These are phyloP conservation scores for Blastobotrys apis DNA, from an alignment of 1,139 yeast species.

Conservation along the genomic window DNA sequence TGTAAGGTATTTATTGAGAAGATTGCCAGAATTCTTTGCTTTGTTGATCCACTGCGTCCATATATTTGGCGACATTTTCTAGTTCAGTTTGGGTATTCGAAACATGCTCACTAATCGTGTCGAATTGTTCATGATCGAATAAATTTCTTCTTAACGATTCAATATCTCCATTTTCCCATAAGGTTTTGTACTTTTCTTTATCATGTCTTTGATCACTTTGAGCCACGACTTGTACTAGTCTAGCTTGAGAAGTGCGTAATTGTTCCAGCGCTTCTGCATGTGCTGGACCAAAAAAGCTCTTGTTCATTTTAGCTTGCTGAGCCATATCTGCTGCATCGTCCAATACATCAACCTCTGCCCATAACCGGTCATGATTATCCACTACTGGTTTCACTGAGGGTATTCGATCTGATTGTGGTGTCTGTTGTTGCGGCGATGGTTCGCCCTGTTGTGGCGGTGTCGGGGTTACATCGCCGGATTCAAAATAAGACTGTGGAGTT, in stretches of 20 bases:
- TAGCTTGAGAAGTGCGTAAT: conserved; percentile 58
- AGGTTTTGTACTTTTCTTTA: conserved; percentile 24
- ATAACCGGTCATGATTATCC: conserved; percentile 59
- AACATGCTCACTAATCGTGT: conserved; percentile 39
- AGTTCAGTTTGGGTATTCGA: conserved; percentile 41
- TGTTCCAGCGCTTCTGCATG: conserved; percentile 54
- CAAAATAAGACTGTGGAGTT: conserved; percentile 1
- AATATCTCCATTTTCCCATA: conserved; percentile 36
- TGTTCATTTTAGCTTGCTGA: conserved; percentile 47
- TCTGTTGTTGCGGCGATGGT: not conserved
- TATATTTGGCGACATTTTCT: conserved; percentile 40
- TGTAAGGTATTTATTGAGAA: not conserved
- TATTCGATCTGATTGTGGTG: conserved; percentile 16
- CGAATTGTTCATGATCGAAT: conserved; percentile 44
- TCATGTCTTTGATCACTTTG: conserved; percentile 30
- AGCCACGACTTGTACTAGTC: conserved; percentile 54
- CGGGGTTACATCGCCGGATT: too few species aligned
- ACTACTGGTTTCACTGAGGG: conserved; percentile 35
- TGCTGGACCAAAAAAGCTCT: conserved; percentile 58
- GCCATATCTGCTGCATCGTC: conserved; percentile 75
- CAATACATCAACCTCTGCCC: conserved; percentile 85
- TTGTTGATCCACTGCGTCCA: conserved; percentile 37
- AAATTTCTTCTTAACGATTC: conserved; percentile 36
- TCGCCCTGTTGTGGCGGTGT: too few species aligned
- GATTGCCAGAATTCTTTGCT: conserved; percentile 24